Conservation (phyloP, 352 stramenopile species). For the Phytophthora europaea region DNA sequence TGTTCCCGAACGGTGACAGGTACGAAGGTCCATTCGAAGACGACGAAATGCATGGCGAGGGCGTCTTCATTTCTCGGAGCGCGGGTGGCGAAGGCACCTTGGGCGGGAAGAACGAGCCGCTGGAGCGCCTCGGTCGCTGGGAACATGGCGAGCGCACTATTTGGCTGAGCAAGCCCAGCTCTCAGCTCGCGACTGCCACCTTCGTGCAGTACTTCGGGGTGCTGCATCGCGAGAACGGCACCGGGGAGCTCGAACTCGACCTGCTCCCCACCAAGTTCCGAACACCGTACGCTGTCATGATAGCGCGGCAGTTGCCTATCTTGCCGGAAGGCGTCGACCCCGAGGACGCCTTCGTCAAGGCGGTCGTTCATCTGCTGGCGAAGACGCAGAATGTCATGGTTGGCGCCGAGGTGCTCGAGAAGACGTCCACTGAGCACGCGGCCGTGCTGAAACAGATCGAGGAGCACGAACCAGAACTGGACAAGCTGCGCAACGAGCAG, state of each 20-base stretch:
- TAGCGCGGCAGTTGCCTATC: slow-evolving; percentile 74
- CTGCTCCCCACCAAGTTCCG: slow-evolving; percentile 74
- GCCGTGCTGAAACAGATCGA: slow-evolving; percentile 40
- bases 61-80: slow-evolving; percentile 60
- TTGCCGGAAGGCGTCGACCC: slow-evolving; percentile 78
- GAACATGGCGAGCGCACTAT: slow-evolving; percentile 64
- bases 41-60: slow-evolving; percentile 89
- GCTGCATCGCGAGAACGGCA: slow-evolving; percentile 35
- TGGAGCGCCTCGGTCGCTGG: slow-evolving; percentile 76
- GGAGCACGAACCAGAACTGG: slow-evolving; percentile 36
- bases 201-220: slow-evolving; percentile 82
- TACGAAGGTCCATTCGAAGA: slow-evolving; percentile 93
- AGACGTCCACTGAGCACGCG: slow-evolving; percentile 55
- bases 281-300: slow-evolving; percentile 84
- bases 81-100: slow-evolving; percentile 18
- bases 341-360: slow-evolving; percentile 75
- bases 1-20: slow-evolving; percentile 88
- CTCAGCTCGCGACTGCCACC: slow-evolving; percentile 72
- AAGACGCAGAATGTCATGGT: slow-evolving; percentile 85
- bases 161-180: slow-evolving; percentile 80
- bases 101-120: slow-evolving; percentile 48
- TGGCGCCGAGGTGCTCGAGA: slow-evolving; percentile 69
- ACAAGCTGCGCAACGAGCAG: slow-evolving; percentile 61
- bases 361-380: slow-evolving; percentile 74
- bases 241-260: slow-evolving; percentile 73